Conservation (phyloP, 805 yeast species). For the Schwanniomyces occidentalis region DNA sequence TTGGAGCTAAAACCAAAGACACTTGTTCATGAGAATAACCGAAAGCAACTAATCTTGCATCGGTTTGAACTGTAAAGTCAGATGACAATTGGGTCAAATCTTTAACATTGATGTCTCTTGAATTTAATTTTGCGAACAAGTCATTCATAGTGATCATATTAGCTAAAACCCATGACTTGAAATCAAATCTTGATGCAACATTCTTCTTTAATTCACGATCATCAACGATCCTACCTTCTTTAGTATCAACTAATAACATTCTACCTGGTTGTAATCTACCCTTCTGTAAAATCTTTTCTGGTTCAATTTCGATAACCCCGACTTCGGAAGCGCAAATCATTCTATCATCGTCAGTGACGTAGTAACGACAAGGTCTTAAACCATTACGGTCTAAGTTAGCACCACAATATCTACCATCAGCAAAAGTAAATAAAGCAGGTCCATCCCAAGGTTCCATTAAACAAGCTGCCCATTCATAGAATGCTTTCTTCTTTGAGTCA, state of each 20-base stretch:
- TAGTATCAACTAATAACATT: constrained; percentile 92
- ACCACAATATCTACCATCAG: constrained; percentile 98
- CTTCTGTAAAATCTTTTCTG: constrained; percentile 79
- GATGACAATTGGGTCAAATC: constrained; percentile 27
- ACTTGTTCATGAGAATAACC: constrained; percentile 96
- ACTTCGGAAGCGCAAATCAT: constrained; percentile 98
- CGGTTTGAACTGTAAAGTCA: constrained; percentile 61
- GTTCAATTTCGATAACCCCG: constrained; percentile 89
- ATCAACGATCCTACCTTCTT: constrained; percentile 89
- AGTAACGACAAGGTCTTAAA: constrained; percentile 96
- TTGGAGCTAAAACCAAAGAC: constrained; percentile 79
- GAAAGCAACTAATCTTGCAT: constrained; percentile 80
- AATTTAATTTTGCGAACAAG: constrained; percentile 57
- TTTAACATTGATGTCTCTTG: constrained; percentile 29
- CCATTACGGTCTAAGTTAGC: constrained; percentile 98
- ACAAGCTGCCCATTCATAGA: constrained; percentile 99
- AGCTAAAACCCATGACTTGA: constrained; percentile 89
- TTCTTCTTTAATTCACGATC: constrained; percentile 81
- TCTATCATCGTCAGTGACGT: constrained; percentile 89
- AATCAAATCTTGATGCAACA: constrained; percentile 82
- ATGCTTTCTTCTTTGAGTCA: constrained; percentile 91
- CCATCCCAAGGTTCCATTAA: constrained; percentile 99
- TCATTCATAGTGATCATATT: constrained; percentile 84
- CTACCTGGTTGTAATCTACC: constrained; percentile 96
- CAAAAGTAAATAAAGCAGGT: constrained; percentile 94